phyloP scores from a whole-genome alignment of 257 asterid genomes.

The Primulina eburnea region DNA sequence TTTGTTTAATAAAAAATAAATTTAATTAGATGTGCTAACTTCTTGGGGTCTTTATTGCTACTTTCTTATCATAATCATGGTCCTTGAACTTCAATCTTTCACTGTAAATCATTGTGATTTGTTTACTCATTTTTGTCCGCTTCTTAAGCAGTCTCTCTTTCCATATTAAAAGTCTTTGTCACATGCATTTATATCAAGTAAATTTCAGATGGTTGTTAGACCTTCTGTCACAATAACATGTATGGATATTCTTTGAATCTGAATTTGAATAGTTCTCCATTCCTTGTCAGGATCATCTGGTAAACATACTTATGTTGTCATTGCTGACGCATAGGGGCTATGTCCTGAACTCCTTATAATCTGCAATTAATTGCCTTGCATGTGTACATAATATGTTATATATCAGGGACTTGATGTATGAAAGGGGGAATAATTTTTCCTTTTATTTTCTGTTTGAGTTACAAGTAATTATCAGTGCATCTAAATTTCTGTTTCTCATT shows the following conservation, averaged over 20 bases:
- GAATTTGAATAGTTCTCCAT: slow-evolving; percentile 15
- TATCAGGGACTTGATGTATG: slow-evolving; percentile 9
- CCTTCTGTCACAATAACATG: neutral
- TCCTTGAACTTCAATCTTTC: no score
- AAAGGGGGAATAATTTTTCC: slow-evolving; percentile 9
- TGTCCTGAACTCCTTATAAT: slow-evolving; percentile 5
- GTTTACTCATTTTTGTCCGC: no score
- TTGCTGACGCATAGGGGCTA: neutral
- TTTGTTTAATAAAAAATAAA: no score
- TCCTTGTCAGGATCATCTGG: neutral
- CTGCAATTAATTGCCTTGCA: neutral
- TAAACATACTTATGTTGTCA: neutral
- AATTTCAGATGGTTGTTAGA: neutral
- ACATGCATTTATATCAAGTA: no score
- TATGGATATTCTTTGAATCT: slow-evolving; percentile 13
- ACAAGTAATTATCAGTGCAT: neutral
- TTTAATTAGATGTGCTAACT: neutral
- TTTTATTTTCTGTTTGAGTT: slow-evolving; percentile 12
- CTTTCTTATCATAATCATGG: no score
- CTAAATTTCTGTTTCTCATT: slow-evolving; percentile 24
- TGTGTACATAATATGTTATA: slow-evolving; percentile 8
- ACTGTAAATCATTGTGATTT: no score
- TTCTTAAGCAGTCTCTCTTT: neutral
- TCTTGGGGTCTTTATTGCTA: no score
- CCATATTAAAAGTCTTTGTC: neutral